Evolutionary conservation across 371 early-diverging fungal species (phyloP), one percentile per base, ranked within the genome.

Genomic region (Lichtheimia ornata): DNA sequence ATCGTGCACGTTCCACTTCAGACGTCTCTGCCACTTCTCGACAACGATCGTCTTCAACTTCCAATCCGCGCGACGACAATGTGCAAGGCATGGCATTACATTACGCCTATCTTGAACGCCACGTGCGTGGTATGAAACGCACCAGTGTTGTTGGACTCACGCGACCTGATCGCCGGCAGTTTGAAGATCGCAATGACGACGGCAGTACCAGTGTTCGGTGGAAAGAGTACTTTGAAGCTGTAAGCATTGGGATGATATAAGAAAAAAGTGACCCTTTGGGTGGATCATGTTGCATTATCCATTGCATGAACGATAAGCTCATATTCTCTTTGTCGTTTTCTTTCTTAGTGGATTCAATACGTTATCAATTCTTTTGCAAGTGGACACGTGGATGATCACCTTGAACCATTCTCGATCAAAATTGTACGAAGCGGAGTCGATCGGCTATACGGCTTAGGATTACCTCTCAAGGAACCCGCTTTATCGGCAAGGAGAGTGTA

Each of bases 381-480:
- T 47, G 69, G 72, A 42, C 62, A 69, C n/a, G 56, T 74, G 5
- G 69, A 74, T 47, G 62, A 70, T 24, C 57, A 61, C 13, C 50
- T 70, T n/a, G 74, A 74, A 18, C 72, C 75, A 0, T 71, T 77
- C 59, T 72, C 78, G 4, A 53, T 77, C 20, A 65, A 64, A 15
- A 67, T 62, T n/a, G 40, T 77, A 1, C 67, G 70, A 28, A 70
- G 70, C 44, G 67, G 75, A 30, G 30, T 69, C 13, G 75, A 77
- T 41, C 67, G 78, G n/a, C 30, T 77, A 0, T 72, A 72, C 59
- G 63, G 66, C 7, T 53, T 77, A 45, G 43, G 62, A 6, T 62
- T 56, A 6, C 78, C 78, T 13, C 45, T 77, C 2, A 61, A 70
- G 24, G 59, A 30, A 12, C 64, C 67, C 9, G 73, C 71, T 5